Evolutionary conservation across 495 filamentous ascomycete species (phyloP), one percentile per base, ranked within the genome.

Genomic region (Aspergillus haitiensis): DNA sequence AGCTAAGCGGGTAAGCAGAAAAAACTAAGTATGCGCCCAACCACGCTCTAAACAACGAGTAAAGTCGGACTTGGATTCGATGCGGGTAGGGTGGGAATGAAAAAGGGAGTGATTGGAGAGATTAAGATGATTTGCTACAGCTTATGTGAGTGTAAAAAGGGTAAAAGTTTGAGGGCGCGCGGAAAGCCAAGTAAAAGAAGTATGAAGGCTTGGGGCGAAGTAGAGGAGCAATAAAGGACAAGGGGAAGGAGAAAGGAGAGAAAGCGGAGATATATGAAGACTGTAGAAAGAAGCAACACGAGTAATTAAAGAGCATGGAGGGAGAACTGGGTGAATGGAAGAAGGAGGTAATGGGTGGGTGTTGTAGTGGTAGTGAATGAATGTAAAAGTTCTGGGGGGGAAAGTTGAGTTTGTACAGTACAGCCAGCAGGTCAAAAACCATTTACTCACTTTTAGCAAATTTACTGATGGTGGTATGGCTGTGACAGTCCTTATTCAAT

Each of bases 321-420:
- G 55, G 33, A 51, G 31, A n/a, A 64, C 21, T 27, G 56, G 55
- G 54, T 54, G 52, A 59, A 44, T 44, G 59, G 54, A 31, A 47
- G 73, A 31, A 70, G 64, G 56, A 65, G 54, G 32, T 59, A 55
- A 54, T 59, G 63, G 64, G 62, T 65, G 65, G 47, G 60, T 68
- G 47, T 70, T 72, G 49, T 69, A 70, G 49, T 70, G 71, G 55
- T 63, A 46, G 53, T 56, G 65, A 55, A 75, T 58, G n/a, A 58
- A 63, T 60, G 64, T 47, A 60, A 52, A 58, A 63, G 42, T 47
- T 32, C 27, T 59, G 60, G 56, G 54, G 54, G 64, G 53, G 60
- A 59, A 57, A 67, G 61, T 68, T 66, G 61, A 71, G 65, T 74
- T 69, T 72, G 67, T 67, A 69, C 57, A 62, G 63, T 64, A 53